Percentiles rank a stretch among this genome's conserved stretches.
These are phyloP conservation scores for Aspergillus sp. DNA, from an alignment of 2,329 filamentous ascomycete genomes.

Conservation along the genomic window DNA sequence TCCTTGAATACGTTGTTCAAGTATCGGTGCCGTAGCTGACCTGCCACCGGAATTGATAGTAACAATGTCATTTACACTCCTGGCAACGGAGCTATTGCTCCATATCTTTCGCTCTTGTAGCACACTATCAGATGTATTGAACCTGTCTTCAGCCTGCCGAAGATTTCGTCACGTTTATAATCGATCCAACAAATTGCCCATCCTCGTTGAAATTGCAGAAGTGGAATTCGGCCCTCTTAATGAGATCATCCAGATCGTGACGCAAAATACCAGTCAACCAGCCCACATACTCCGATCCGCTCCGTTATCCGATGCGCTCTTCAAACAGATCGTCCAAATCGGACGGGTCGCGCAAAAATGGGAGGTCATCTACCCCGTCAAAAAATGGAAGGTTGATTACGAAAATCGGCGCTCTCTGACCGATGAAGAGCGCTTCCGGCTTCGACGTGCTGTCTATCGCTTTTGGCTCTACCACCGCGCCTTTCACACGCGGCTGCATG, in stretches of 20 bases:
- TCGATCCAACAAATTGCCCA: constrained; percentile 54
- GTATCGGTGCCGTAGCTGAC: background rate
- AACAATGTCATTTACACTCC: constrained; percentile 54
- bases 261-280: constrained; percentile 60
- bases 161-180: constrained; percentile 55
- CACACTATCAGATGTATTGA: constrained; percentile 53
- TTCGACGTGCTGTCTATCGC: constrained; percentile 60
- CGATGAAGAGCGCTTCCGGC: constrained; percentile 47
- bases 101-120: constrained; percentile 57
- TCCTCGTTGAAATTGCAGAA: constrained; percentile 55
- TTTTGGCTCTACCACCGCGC: constrained; percentile 61
- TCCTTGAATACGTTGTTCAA: background rate
- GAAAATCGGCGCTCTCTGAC: constrained; percentile 56
- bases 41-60: background rate
- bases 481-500: constrained; percentile 55
- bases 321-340: constrained; percentile 55
- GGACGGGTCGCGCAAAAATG: constrained; percentile 58
- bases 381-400: constrained; percentile 62
- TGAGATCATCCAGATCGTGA: constrained; percentile 60
- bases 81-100: constrained; percentile 59
- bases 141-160: constrained; percentile 55
- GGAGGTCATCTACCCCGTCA: constrained; percentile 62
- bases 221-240: constrained; percentile 58
- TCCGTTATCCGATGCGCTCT: constrained; percentile 54
- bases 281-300: constrained; percentile 55